Evolutionary conservation across 2,329 filamentous ascomycete genomes (phyloP).

Genomic region (Pyrenophora teres): DNA sequence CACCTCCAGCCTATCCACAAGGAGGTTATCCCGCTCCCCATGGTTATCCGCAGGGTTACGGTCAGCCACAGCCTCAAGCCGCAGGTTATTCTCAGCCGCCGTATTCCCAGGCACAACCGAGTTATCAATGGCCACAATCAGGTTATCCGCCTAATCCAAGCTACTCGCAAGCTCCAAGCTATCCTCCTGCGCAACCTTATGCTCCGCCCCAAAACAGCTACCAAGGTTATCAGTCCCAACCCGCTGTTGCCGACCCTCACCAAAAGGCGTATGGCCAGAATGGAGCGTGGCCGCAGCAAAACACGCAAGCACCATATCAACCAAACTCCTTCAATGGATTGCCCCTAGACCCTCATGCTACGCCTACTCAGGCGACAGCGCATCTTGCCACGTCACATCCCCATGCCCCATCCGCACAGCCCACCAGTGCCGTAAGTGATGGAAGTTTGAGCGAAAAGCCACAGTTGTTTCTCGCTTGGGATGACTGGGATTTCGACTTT

Average conservation of each 20-base stretch:
- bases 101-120: slow-evolving; percentile 27
- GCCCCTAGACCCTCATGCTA: slow-evolving; percentile 32
- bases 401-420: slow-evolving; percentile 14
- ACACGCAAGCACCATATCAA: slow-evolving; percentile 23
- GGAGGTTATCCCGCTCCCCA: slow-evolving; percentile 29
- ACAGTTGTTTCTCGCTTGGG: slow-evolving; percentile 42
- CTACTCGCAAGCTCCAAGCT: slow-evolving; percentile 28
- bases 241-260: slow-evolving; percentile 25
- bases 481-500: slow-evolving; percentile 52
- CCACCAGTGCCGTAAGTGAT: slow-evolving; percentile 24
- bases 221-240: slow-evolving; percentile 25
- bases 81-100: slow-evolving; percentile 24
- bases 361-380: slow-evolving; percentile 34
- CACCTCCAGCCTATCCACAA: slow-evolving; percentile 25
- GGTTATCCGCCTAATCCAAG: slow-evolving; percentile 28
- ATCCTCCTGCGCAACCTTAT: slow-evolving; percentile 30
- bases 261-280: slow-evolving; percentile 33
- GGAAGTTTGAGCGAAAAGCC: slow-evolving; percentile 27
- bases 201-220: slow-evolving; percentile 24
- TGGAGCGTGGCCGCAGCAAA: slow-evolving; percentile 28
- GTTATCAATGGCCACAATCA: slow-evolving; percentile 34
- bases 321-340: slow-evolving; percentile 19
- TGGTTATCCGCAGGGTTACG: slow-evolving; percentile 28
- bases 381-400: slow-evolving; percentile 23
- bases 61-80: slow-evolving; percentile 22